A percentile compares a stretch with the other conserved stretches of the same genome.
Conservation (phyloP, 2,329 filamentous ascomycete genomes). For the Graphium sp. region DNA sequence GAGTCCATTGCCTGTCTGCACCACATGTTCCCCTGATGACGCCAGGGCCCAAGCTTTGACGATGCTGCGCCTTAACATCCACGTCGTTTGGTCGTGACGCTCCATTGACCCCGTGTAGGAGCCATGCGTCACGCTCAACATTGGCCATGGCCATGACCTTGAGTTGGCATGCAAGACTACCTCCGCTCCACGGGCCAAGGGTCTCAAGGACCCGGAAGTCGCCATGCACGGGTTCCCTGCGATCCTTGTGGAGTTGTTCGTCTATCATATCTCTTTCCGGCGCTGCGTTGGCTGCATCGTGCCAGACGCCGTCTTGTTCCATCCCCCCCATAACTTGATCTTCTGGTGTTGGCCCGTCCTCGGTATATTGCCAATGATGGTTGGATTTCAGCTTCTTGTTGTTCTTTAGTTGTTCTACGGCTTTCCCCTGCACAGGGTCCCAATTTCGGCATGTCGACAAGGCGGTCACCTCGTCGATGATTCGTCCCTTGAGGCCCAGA, state of each 20-base stretch:
- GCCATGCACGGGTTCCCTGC: slow-evolving; percentile 27
- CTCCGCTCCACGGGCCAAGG: slow-evolving; percentile 59
- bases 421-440: slow-evolving; percentile 59
- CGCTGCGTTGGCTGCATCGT: slow-evolving; percentile 22
- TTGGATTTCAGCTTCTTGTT: slow-evolving; percentile 21
- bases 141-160: slow-evolving; percentile 52
- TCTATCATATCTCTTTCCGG: slow-evolving; percentile 42
- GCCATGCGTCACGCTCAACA: slow-evolving; percentile 55
- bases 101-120: slow-evolving; percentile 47
- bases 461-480: slow-evolving; percentile 56
- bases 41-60: slow-evolving; percentile 47
- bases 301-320: slow-evolving; percentile 16
- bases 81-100: slow-evolving; percentile 43
- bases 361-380: slow-evolving; percentile 5
- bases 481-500: slow-evolving; percentile 60
- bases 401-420: slow-evolving; percentile 33
- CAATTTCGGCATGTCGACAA: slow-evolving; percentile 58
- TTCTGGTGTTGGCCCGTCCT: slow-evolving; percentile 9
- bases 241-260: slow-evolving; percentile 30
- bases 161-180: slow-evolving; percentile 51
- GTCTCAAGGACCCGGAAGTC: slow-evolving; percentile 49
- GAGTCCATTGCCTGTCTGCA: slow-evolving; percentile 1
- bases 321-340: slow-evolving; percentile 10
- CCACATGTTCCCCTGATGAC: slow-evolving; percentile 12
- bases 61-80: slow-evolving; percentile 37